Evolutionary conservation across 225 moss, liverwort and hornwort genomes (phyloP).

Genomic region (Takakia lepidozioides): DNA sequence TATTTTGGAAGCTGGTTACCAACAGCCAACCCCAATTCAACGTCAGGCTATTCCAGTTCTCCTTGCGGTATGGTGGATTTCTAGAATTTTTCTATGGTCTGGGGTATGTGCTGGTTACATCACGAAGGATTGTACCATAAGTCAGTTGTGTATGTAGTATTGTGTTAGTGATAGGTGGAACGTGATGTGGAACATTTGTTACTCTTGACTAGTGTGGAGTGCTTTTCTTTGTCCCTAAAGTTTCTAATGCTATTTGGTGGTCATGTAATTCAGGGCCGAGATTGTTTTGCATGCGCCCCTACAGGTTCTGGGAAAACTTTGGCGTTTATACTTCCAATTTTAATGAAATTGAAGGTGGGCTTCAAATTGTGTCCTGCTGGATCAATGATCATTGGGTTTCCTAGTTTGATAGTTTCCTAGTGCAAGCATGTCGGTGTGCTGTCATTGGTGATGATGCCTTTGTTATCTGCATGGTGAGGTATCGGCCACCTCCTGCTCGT

Average conservation of each 20-base stretch:
- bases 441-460: too few relatives aligned
- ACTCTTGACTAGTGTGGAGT: not conserved
- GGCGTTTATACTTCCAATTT: constrained; percentile 81
- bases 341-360: constrained; percentile 62
- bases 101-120: not conserved
- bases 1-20: constrained; percentile 50
- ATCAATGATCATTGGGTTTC: not conserved
- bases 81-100: too few relatives aligned
- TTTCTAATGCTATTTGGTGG: not conserved
- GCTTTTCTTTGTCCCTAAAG: not conserved
- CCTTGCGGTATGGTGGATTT: constrained; percentile 40
- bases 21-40: constrained; percentile 87
- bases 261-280: constrained; percentile 44
- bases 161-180: not conserved
- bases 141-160: not conserved
- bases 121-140: not conserved
- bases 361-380: not conserved
- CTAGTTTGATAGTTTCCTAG: too few relatives aligned
- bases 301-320: constrained; percentile 94
- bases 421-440: too few relatives aligned
- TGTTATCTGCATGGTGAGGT: too few relatives aligned
- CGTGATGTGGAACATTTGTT: not conserved
- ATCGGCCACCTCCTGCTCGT: too few relatives aligned
- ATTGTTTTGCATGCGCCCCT: constrained; percentile 90
- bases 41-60: constrained; percentile 79